Conservation (phyloP, 208 protist species). For the Acanthamoeba triangularis region DNA sequence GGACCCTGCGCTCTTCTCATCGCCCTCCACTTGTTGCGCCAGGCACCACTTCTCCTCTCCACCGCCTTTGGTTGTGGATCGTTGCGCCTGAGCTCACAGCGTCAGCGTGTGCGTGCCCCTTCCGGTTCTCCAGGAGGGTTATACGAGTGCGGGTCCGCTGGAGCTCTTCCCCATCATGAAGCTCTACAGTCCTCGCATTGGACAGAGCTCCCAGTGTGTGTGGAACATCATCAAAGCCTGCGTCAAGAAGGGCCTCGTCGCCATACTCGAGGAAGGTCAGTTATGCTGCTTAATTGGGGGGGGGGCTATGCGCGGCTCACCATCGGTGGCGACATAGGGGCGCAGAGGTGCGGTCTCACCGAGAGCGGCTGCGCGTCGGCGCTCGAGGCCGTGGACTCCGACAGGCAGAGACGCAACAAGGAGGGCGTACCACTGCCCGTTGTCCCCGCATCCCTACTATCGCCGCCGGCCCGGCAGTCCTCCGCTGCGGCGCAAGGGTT, state of each 20-base stretch:
- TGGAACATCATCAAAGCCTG: neutral
- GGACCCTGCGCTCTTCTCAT: neutral
- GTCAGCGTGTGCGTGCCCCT: neutral
- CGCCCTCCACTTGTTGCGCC: neutral
- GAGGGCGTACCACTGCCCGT: neutral
- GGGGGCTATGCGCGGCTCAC: too few relatives aligned
- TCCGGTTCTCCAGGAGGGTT: neutral
- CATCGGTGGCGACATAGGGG: too few relatives aligned
- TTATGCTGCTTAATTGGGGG: neutral
- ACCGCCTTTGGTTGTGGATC: neutral
- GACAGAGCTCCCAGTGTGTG: neutral
- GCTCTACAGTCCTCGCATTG: neutral
- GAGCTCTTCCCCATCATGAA: constrained; percentile 1
- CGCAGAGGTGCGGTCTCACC: neutral
- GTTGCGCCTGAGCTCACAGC: neutral
- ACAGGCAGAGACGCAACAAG: neutral
- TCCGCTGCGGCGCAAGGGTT: too few relatives aligned
- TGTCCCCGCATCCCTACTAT: neutral
- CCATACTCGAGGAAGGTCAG: neutral
- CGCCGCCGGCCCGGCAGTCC: neutral
- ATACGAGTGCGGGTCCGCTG: neutral
- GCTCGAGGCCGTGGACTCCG: neutral
- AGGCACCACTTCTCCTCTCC: neutral
- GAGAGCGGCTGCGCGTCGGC: neutral
- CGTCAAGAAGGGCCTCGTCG: neutral